Base-by-base conservation (phyloP, 1,139 yeast species). In the Geotrichum restrictum region DNA sequence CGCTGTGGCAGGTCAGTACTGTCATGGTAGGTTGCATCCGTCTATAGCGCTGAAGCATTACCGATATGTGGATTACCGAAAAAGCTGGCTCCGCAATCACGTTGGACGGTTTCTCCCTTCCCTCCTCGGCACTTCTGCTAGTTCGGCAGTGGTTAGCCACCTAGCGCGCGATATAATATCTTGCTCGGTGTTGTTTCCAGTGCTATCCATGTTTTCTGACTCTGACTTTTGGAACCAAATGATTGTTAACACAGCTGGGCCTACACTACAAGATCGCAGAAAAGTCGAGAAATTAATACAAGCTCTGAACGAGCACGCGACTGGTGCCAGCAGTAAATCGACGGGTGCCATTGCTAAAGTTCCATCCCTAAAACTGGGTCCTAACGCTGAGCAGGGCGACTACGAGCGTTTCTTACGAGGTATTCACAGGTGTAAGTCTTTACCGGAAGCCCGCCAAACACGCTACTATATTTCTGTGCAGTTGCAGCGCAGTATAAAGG, bases 151-250 rank as follows among this genome's bases (percentile, higher is more conserved):
- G 2, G 82, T 80, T 0, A 56, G 62, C 0, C 66, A 77, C 0
- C 69, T 91, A 16, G 64, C 84, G 0, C 73, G 83, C 16, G 96
- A 91, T 61, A 74, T 91, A 4, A 56, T 88, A 2, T 69, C 88
- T 0, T 74, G 82, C 34, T 77, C 79, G 48, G 76, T 82, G 0
- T 52, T 83, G 4, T 65, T 67, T 14, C 85, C 87, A 0, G 65
- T 85, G 0, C 63, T 86, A 27, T 68, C 72, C 19, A 77, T 84
- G 72, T 61, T 85, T 0, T 72, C 85, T 0, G 93, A 86, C 54
- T 80, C 93, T 1, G 95, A 88, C 64, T 85, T 82, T 57, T 85
- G 85, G 79, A 91, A 89, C 64, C 76, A 80, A 52, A 64, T 76
- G 50, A 75, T 88, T 19, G 82, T 83, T 4, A 78, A 79, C 52